Evolutionary conservation across 2,329 filamentous ascomycete genomes (phyloP).

Genomic region (Cercospora sp.): DNA sequence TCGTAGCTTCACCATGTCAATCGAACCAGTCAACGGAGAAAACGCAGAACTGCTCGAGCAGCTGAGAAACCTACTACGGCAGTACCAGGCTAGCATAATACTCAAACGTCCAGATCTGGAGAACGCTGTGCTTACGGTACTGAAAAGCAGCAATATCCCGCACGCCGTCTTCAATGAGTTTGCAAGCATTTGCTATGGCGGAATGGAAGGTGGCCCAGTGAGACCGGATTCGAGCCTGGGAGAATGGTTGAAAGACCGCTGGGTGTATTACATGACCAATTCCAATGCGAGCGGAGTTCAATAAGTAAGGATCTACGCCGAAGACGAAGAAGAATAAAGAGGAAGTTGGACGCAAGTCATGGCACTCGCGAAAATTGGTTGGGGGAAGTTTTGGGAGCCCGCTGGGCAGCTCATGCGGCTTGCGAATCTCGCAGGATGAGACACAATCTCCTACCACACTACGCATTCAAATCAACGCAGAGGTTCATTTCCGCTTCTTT

Average conservation of each 20-base stretch:
- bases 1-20: background rate
- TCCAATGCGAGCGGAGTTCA: background rate
- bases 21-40: background rate
- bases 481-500: background rate
- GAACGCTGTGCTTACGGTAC: background rate
- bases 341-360: background rate
- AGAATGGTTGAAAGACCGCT: background rate
- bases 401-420: background rate
- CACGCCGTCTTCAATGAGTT: background rate
- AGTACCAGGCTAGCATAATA: background rate
- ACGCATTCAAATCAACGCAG: background rate
- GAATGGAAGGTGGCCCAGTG: background rate
- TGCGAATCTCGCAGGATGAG: background rate
- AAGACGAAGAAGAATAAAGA: background rate
- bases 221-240: background rate
- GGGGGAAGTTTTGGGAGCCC: background rate
- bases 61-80: background rate
- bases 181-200: background rate
- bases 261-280: background rate
- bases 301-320: background rate
- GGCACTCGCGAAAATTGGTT: background rate
- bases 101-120: background rate
- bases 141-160: background rate
- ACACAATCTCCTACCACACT: background rate
- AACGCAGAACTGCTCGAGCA: background rate